Percentiles rank a stretch among this genome's conserved stretches.
phyloP scores from a whole-genome alignment of 192 early-diverging fungal genomes.

The Dispira simplex region DNA sequence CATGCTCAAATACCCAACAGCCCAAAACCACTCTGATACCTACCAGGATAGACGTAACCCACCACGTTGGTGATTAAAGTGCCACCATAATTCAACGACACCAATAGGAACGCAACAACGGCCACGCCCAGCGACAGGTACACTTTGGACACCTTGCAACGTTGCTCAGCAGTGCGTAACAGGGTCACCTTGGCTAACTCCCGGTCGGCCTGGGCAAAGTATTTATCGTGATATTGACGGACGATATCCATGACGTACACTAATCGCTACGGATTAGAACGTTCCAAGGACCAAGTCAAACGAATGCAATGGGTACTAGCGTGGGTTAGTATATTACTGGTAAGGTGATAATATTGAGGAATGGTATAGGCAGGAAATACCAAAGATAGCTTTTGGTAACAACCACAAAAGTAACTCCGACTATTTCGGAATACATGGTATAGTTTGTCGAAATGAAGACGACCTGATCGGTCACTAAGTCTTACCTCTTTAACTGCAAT shows the following conservation, averaged over 20 bases:
- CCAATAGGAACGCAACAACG: slow-evolving; percentile 45
- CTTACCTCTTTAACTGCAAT: too few species aligned
- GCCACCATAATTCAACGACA: slow-evolving; percentile 82
- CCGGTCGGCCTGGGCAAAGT: slow-evolving; percentile 37
- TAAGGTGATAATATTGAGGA: too few species aligned
- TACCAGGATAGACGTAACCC: slow-evolving; percentile 82
- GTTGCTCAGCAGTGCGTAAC: slow-evolving; percentile 49
- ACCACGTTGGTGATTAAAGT: slow-evolving; percentile 66
- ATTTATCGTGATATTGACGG: slow-evolving; percentile 23
- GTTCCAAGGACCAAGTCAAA: too few species aligned
- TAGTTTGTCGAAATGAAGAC: too few species aligned
- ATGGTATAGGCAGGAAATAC: too few species aligned
- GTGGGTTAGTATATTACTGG: too few species aligned
- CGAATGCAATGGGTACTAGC: too few species aligned
- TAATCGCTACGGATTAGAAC: too few species aligned
- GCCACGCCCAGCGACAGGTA: slow-evolving; percentile 55
- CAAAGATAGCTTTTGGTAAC: too few species aligned
- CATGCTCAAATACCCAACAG: not conserved
- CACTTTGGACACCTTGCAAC: slow-evolving; percentile 80
- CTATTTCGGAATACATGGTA: too few species aligned
- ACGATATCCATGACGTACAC: slow-evolving; percentile 21
- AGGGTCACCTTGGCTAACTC: slow-evolving; percentile 52
- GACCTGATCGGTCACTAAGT: too few species aligned
- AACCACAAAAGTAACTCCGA: too few species aligned
- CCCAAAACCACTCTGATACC: not conserved